phyloP scores from a whole-genome alignment of 2,329 filamentous ascomycete species.

The Claviceps cyperi region DNA sequence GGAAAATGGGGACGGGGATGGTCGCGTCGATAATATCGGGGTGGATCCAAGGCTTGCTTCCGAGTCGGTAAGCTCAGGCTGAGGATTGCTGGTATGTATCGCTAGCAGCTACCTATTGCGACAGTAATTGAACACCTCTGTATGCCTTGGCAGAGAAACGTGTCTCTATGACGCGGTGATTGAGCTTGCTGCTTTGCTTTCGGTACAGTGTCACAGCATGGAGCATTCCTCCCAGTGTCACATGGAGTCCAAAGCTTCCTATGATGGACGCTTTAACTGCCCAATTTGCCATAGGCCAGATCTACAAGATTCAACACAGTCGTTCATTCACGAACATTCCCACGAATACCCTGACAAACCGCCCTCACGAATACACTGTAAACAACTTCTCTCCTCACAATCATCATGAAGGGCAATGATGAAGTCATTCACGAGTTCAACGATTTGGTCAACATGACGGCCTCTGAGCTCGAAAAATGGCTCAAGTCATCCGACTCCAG shows the following conservation, averaged over 20 bases:
- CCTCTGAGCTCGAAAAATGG: slow-evolving; percentile 46
- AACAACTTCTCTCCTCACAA: slow-evolving; percentile 1
- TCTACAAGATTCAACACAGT: no score
- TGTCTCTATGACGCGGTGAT: slow-evolving; percentile 6
- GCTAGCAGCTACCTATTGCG: neutral
- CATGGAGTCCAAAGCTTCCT: neutral
- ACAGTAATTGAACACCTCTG: neutral
- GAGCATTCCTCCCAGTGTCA: no score
- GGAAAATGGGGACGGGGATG: no score
- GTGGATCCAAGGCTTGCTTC: no score
- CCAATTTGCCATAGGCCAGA: neutral
- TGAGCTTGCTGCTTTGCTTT: neutral
- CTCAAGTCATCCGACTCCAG: slow-evolving; percentile 43
- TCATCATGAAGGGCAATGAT: slow-evolving; percentile 12
- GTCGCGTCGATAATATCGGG: no score
- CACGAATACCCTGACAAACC: no score
- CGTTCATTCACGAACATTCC: no score
- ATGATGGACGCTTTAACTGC: neutral
- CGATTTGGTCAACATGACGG: slow-evolving; percentile 50
- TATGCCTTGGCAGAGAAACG: neutral
- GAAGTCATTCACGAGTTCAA: slow-evolving; percentile 44
- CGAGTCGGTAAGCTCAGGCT: no score
- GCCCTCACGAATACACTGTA: neutral
- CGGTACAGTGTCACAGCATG: no score
- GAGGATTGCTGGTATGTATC: neutral